These are phyloP conservation scores for Trichoderma atrobrunneum DNA, from an alignment of 2,329 filamentous ascomycete species.

Conservation along the genomic window DNA sequence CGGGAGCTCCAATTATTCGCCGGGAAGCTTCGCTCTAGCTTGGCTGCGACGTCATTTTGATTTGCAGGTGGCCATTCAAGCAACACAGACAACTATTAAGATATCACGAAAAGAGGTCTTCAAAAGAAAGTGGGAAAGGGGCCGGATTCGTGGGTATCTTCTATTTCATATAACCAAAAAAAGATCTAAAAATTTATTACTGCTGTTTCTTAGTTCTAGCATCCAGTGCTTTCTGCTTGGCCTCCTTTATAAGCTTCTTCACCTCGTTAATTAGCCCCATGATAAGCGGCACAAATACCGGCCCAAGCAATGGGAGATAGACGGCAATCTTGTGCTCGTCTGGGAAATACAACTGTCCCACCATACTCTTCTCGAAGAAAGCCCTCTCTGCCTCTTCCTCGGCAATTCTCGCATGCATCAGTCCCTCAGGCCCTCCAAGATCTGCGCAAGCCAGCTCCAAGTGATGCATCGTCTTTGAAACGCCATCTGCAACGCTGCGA, in stretches of 20 bases:
- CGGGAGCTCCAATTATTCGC: neutral
- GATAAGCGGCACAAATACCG: constrained; percentile 83
- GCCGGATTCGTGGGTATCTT: constrained; percentile 17
- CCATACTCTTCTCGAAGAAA: constrained; percentile 99
- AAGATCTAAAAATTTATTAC: constrained; percentile 21
- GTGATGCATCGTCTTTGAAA: constrained; percentile 74
- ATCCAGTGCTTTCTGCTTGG: constrained; percentile 42
- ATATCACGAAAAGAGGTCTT: neutral
- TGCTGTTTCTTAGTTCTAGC: constrained; percentile 39
- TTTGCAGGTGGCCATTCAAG: neutral
- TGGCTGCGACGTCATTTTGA: neutral
- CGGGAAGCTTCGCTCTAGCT: constrained; percentile 2
- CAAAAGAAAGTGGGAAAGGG: neutral
- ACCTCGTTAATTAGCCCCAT: constrained; percentile 82
- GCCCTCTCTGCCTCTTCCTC: constrained; percentile 87
- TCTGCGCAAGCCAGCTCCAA: constrained; percentile 73
- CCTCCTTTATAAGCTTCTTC: constrained; percentile 56
- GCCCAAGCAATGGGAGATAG: constrained; percentile 86
- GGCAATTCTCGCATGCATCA: constrained; percentile 78
- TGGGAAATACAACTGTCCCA: constrained; percentile 96
- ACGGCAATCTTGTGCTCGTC: constrained; percentile 98
- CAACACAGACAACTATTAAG: neutral
- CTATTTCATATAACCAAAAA: constrained; percentile 1
- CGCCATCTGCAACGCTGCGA: constrained; percentile 77
- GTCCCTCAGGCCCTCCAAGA: constrained; percentile 62